Base-by-base conservation (phyloP, 1,139 yeast genomes). In the Scheffersomyces quercinus region DNA sequence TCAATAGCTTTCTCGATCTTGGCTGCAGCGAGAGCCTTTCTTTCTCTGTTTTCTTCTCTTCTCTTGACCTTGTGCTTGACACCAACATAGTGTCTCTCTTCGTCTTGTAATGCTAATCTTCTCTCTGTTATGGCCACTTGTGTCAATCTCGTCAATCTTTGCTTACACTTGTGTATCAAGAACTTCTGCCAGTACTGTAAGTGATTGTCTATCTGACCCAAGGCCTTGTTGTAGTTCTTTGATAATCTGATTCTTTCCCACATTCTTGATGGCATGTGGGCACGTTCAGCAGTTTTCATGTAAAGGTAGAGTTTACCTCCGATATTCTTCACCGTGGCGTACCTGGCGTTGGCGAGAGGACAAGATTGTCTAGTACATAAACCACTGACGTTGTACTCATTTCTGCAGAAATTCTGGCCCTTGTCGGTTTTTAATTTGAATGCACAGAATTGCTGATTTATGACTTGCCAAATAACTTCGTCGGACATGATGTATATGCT, bases 41-140 rank as follows among this genome's bases (percentile, higher is more conserved):
- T 80, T 68, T 93, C 99, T 65, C 99, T 79, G 50, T 88, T 87
- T 58, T 85, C 85, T 69, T 93, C 99, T 68, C 97, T 83, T 71
- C 97, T 82, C 72, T 86, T 88, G 36, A 93, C 96, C 75, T 93
- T 93, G 50, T 91, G 96, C 55, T 91, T 91, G 38, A 88, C 82
- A 39, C 97, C 95, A 42, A 90, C 96, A 55, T 88, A 85, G 55
- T 87, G 93, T 65, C 98, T 83, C 67, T 93, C 98, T 44, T 89
- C 93, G 57, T 88, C 96, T 62, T 84, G 82, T 63, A 91, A 71
- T 6, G 97, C 97, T 66, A 91, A 74, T 65, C 97, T 81, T 68
- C 98, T 83, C 64, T 93, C 97, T n/a, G 96, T 88, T 51, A 93
- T 87, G 37, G 96, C 95, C 47, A 93, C 97, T 68, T 93, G 98